These are phyloP conservation scores for Turritis glabra DNA, from an alignment of 345 rosid species.

Conservation along the genomic window DNA sequence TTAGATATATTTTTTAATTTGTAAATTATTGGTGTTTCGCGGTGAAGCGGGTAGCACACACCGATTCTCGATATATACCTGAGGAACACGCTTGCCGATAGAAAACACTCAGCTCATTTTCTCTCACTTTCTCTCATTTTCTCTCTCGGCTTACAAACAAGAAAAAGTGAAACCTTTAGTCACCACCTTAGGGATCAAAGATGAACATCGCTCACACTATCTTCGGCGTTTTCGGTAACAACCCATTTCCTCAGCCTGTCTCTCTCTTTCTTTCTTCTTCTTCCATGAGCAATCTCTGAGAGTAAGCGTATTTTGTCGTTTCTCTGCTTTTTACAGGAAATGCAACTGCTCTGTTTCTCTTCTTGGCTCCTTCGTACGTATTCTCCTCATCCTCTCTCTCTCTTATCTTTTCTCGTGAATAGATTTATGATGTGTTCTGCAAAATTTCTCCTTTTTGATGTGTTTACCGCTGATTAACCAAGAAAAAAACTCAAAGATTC, in stretches of 20 bases:
- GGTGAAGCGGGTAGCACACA: conserved; percentile 27
- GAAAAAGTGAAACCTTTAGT: not conserved
- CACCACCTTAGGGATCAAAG: conserved; percentile 7
- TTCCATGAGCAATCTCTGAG: conserved; percentile 17
- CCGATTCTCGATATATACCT: conserved; percentile 17
- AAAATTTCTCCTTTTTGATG: not conserved
- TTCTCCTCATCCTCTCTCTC: not conserved
- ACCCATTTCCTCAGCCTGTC: conserved; percentile 13
- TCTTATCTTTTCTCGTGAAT: conserved; percentile 10
- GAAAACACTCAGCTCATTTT: conserved; percentile 5
- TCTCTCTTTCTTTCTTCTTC: conserved; percentile 7
- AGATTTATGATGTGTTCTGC: not conserved
- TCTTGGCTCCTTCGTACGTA: conserved; percentile 84
- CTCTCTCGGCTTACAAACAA: conserved; percentile 10
- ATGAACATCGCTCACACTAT: conserved; percentile 74
- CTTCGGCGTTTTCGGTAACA: conserved; percentile 88
- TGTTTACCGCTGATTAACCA: not conserved
- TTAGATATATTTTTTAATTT: not conserved
- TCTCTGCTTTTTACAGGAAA: conserved; percentile 61
- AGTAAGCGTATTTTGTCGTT: not conserved
- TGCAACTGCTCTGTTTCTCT: conserved; percentile 93
- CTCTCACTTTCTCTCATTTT: conserved; percentile 17
- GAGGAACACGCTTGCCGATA: not conserved
- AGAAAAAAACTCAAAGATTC: not conserved
- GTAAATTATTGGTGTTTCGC: not conserved